These are phyloP conservation scores for Fusarium tanahbumbuense DNA, from an alignment of 2,329 filamentous ascomycete genomes.

Conservation along the genomic window DNA sequence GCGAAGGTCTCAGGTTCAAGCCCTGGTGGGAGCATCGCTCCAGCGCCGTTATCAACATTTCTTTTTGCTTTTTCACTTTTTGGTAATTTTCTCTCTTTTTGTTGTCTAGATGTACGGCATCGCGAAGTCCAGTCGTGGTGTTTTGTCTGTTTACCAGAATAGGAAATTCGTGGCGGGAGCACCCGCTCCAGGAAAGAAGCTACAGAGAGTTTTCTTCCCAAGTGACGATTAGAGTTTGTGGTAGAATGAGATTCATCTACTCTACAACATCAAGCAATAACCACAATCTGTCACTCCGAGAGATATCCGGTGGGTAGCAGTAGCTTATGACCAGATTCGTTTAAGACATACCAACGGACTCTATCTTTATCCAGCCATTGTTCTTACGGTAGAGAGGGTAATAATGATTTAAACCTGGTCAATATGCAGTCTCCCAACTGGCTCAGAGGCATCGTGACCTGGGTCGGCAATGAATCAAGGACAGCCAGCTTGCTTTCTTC, in stretches of 20 bases:
- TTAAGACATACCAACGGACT: neutral
- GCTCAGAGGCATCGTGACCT: neutral
- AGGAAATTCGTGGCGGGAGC: neutral
- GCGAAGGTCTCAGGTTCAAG: conserved; percentile 48
- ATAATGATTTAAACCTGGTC: neutral
- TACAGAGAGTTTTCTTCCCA: neutral
- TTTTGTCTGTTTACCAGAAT: conserved; percentile 6
- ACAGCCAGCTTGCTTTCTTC: neutral
- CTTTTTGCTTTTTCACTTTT: conserved; percentile 9
- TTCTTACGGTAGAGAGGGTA: neutral
- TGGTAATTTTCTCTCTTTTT: neutral
- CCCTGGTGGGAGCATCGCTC: conserved; percentile 46
- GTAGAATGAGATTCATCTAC: neutral
- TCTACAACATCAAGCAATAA: neutral
- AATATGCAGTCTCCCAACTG: neutral
- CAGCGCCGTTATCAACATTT: conserved; percentile 22
- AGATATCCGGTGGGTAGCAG: neutral
- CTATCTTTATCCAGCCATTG: neutral
- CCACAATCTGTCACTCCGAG: neutral
- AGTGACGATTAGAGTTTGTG: neutral
- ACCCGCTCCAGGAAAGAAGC: neutral
- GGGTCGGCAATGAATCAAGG: neutral
- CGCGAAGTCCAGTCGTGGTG: neutral
- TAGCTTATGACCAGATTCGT: neutral
- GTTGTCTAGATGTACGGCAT: neutral